Percentiles rank a stretch among this genome's conserved stretches.
Evolutionary conservation across 169 alveolate species (phyloP).

Genomic region (Eimeria necatrix): DNA sequence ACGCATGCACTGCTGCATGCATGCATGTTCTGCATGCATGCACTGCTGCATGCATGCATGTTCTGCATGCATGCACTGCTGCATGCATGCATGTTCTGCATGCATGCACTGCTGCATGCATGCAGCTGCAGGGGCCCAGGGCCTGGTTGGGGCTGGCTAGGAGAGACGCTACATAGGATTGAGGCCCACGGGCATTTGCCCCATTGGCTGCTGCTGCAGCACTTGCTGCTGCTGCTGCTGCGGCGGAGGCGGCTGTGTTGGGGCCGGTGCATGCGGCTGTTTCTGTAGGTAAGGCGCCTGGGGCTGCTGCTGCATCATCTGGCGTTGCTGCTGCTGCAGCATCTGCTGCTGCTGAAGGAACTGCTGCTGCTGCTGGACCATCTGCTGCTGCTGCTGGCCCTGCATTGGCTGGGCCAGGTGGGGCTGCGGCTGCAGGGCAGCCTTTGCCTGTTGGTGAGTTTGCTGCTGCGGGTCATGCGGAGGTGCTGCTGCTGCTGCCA

Average conservation of each 20-base stretch:
- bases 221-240: slow-evolving; percentile 16
- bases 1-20: neutral
- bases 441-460: neutral
- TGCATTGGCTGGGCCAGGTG: neutral
- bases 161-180: neutral
- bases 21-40: too few relatives aligned
- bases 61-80: neutral
- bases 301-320: slow-evolving; percentile 44
- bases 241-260: neutral
- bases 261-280: neutral
- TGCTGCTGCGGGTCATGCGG: slow-evolving; percentile 43
- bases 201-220: slow-evolving; percentile 49
- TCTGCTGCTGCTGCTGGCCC: slow-evolving; percentile 39
- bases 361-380: slow-evolving; percentile 53
- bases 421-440: neutral
- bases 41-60: neutral
- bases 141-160: too few relatives aligned
- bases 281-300: neutral
- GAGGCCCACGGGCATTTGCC: slow-evolving; percentile 49
- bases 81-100: neutral
- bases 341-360: slow-evolving; percentile 41
- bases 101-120: neutral
- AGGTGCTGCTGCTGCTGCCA: neutral
- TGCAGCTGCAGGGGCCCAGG: neutral
- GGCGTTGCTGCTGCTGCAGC: slow-evolving; percentile 54